phyloP scores from a whole-genome alignment of 2,329 filamentous ascomycete genomes.

The Trichoderma cornu-damae region DNA sequence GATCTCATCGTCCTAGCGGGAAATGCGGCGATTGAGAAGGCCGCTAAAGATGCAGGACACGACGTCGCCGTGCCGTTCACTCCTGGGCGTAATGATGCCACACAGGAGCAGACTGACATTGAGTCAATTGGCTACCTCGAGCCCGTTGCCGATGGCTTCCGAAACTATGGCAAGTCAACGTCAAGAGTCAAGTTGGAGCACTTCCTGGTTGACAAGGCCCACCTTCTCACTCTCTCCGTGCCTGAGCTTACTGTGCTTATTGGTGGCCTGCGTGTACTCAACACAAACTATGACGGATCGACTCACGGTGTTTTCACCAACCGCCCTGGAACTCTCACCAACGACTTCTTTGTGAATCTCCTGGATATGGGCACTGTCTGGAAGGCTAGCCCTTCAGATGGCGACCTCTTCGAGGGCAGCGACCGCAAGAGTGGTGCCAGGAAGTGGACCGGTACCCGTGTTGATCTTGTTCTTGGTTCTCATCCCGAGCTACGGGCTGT shows the following conservation, averaged over 20 bases:
- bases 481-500: slow-evolving; percentile 68
- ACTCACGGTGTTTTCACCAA: slow-evolving; percentile 62
- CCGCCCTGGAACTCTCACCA: slow-evolving; percentile 63
- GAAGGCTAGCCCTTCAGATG: slow-evolving; percentile 39
- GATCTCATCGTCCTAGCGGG: slow-evolving; percentile 76
- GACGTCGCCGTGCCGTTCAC: slow-evolving; percentile 63
- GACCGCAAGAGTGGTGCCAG: slow-evolving; percentile 61
- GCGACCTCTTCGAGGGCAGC: slow-evolving; percentile 57
- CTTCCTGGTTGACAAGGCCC: slow-evolving; percentile 65
- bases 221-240: slow-evolving; percentile 63
- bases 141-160: slow-evolving; percentile 70
- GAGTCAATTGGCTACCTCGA: slow-evolving; percentile 61
- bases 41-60: slow-evolving; percentile 44
- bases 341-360: slow-evolving; percentile 79
- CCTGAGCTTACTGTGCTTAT: slow-evolving; percentile 67
- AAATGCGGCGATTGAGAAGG: slow-evolving; percentile 66
- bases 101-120: slow-evolving; percentile 66
- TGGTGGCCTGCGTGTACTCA: slow-evolving; percentile 65
- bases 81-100: slow-evolving; percentile 66
- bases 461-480: slow-evolving; percentile 67
- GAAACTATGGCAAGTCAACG: slow-evolving; percentile 66
- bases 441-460: slow-evolving; percentile 66
- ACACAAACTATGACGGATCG: slow-evolving; percentile 67
- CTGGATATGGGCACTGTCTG: slow-evolving; percentile 63
- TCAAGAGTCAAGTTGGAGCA: slow-evolving; percentile 60